These are phyloP conservation scores for Paecilomyces sp. DNA, from an alignment of 2,329 filamentous ascomycete species.

Conservation along the genomic window DNA sequence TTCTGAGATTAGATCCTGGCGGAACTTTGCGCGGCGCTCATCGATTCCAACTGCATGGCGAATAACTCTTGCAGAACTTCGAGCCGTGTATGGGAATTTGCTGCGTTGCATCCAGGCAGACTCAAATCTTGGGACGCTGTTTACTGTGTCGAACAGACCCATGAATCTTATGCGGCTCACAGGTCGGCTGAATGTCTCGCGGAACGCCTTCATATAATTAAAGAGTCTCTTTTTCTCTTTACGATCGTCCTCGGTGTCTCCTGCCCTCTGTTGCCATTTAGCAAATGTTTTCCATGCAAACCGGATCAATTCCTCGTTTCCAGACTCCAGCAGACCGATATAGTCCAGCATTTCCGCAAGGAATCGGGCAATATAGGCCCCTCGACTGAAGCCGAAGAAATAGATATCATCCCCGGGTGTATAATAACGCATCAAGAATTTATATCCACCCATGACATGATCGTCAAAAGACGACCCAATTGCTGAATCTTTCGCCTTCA, in stretches of 20 bases:
- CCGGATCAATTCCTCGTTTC: conserved; percentile 76
- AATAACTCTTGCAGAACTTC: conserved; percentile 48
- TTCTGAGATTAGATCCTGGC: conserved; percentile 50
- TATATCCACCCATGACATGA: conserved; percentile 77
- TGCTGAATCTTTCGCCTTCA: conserved; percentile 56
- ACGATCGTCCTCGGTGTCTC: conserved; percentile 19
- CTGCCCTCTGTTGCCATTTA: conserved; percentile 33
- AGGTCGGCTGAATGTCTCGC: conserved; percentile 72
- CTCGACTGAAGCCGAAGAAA: conserved; percentile 68
- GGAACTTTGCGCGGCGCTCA: conserved; percentile 52
- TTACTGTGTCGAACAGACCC: conserved; percentile 76
- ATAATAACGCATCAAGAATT: conserved; percentile 70
- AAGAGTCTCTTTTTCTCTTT: conserved; percentile 48
- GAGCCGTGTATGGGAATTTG: conserved; percentile 59
- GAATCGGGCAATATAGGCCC: conserved; percentile 67
- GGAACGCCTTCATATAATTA: conserved; percentile 68
- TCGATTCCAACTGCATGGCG: conserved; percentile 53
- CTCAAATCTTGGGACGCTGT: conserved; percentile 72
- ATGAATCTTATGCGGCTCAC: conserved; percentile 68
- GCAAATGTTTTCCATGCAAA: conserved; percentile 65
- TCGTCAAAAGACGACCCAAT: conserved; percentile 73
- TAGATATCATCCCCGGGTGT: conserved; percentile 54
- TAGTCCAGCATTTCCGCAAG: conserved; percentile 79
- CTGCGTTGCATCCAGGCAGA: conserved; percentile 64
- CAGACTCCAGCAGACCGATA: conserved; percentile 69